Base-by-base conservation (phyloP, 805 yeast species). In the Yarrowia yakushimensis region DNA sequence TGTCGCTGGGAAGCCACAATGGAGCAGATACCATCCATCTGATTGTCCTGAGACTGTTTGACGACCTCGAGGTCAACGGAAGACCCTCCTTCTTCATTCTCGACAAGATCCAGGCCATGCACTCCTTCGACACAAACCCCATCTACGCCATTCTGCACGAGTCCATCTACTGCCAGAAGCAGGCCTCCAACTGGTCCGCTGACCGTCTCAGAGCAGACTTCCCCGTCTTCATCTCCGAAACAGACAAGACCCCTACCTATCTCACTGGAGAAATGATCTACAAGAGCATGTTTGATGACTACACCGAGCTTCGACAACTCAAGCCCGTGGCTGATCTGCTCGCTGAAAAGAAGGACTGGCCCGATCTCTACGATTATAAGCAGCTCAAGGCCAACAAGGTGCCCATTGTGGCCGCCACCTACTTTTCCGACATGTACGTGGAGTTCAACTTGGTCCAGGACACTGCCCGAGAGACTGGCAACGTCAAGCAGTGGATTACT, bases 191-290 rank as follows among this genome's bases (percentile, higher is more conserved):
- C 55, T 83, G 87, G 87, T 70, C 81, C 7, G 85, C 85, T 1
- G 78, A 79, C 9, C 41, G 62, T 1, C 43, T 59, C 20, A 23
- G 62, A 23, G 27, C 17, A 1, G 61, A 55, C 7, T 39, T 34
- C 30, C 37, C 37, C 5, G 13, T 4, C 7, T 59, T 59, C 15
- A 13, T 34, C 2, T 31, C 27, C 4, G 42, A 23, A 3, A 6
- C 33, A 3, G n/a, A 22, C n/a, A 20, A 42, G 11, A n/a, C 9
- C 5, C 34, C 33, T 15, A 43, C 41, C 10, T 81, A 69, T 63
- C 81, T 81, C 69, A 81, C 84, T 2, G 83, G 85, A 12, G 85
- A 83, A 65, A 81, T 82, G 84, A 82, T 82, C 46, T 82, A 70
- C 70, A 77, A 78, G 65, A 78, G 79, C 13, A 81, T 81, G 81